A percentile compares a stretch with the other conserved stretches of the same genome.
phyloP scores from a whole-genome alignment of 257 asterid genomes.

The Thymus mandschuricus region DNA sequence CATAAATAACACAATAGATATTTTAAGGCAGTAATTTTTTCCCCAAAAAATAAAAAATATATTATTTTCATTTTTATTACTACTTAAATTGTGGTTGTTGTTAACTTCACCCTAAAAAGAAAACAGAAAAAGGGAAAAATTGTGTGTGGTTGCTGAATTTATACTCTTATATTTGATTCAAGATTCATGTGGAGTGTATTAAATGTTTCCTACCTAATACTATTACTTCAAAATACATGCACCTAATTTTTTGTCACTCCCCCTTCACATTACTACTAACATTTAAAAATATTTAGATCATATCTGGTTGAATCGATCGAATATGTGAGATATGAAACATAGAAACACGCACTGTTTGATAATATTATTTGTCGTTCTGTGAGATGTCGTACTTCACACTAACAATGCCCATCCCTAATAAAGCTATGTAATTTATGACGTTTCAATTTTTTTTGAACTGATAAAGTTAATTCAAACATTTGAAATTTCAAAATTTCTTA shows the following conservation, averaged over 20 bases:
- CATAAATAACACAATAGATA: too few species aligned
- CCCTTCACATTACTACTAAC: neutral
- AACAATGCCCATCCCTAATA: too few species aligned
- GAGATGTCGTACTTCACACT: neutral
- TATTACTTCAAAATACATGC: neutral
- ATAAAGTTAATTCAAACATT: neutral
- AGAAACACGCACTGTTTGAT: too few species aligned
- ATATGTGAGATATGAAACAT: too few species aligned
- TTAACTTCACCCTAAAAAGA: too few species aligned
- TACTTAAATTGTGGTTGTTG: too few species aligned
- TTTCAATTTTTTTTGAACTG: neutral
- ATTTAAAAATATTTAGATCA: too few species aligned
- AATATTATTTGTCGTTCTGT: neutral
- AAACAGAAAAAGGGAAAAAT: too few species aligned
- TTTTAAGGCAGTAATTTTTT: too few species aligned
- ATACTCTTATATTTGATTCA: neutral
- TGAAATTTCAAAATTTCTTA: neutral
- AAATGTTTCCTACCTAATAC: conserved; percentile 3
- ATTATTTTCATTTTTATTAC: too few species aligned
- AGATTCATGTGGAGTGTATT: neutral
- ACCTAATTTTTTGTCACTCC: neutral
- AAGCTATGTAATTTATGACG: neutral
- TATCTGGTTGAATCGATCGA: too few species aligned
- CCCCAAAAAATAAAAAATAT: too few species aligned
- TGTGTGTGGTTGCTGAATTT: neutral